These are phyloP conservation scores for Sclerotinia borealis DNA, from an alignment of 2,329 filamentous ascomycete genomes.

Conservation along the genomic window DNA sequence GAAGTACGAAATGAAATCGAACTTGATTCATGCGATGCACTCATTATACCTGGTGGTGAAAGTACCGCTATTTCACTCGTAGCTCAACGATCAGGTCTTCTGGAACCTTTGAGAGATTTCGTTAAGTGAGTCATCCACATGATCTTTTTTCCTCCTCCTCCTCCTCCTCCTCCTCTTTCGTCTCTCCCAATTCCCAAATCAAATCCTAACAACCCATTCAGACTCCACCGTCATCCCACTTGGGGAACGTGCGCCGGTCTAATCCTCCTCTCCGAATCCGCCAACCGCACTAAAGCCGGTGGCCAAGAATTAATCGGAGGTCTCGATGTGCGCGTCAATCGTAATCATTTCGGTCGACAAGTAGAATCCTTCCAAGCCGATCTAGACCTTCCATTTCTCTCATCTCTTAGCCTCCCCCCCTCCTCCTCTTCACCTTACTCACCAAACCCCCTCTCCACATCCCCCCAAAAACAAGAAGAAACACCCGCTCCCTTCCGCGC, in stretches of 20 bases:
- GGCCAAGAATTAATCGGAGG: slow-evolving; percentile 93
- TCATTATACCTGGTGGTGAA: slow-evolving; percentile 90
- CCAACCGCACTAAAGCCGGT: slow-evolving; percentile 81
- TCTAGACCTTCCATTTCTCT: slow-evolving; percentile 66
- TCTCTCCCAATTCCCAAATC: not conserved
- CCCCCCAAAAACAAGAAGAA: slow-evolving; percentile 23
- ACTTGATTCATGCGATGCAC: slow-evolving; percentile 67
- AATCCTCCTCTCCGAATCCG: slow-evolving; percentile 82
- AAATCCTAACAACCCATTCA: slow-evolving; percentile 33
- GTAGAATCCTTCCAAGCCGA: slow-evolving; percentile 82
- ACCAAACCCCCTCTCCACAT: slow-evolving; percentile 15
- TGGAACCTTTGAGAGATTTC: slow-evolving; percentile 81
- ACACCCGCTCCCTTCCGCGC: slow-evolving; percentile 57
- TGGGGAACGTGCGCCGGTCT: slow-evolving; percentile 97
- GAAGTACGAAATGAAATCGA: slow-evolving; percentile 74
- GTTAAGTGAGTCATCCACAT: slow-evolving; percentile 64
- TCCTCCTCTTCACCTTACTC: not conserved
- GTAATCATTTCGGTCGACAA: slow-evolving; percentile 93
- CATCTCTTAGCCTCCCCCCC: slow-evolving; percentile 13
- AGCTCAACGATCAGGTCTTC: slow-evolving; percentile 69
- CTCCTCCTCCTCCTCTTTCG: not conserved
- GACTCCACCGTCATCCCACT: slow-evolving; percentile 69
- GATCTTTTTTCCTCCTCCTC: not conserved
- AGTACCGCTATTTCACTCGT: slow-evolving; percentile 91
- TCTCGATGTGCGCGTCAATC: slow-evolving; percentile 80